Percentiles rank a stretch among this genome's conserved stretches.
Evolutionary conservation across 2,329 filamentous ascomycete genomes (phyloP).

Genomic region (Neoarthrinium moseri): DNA sequence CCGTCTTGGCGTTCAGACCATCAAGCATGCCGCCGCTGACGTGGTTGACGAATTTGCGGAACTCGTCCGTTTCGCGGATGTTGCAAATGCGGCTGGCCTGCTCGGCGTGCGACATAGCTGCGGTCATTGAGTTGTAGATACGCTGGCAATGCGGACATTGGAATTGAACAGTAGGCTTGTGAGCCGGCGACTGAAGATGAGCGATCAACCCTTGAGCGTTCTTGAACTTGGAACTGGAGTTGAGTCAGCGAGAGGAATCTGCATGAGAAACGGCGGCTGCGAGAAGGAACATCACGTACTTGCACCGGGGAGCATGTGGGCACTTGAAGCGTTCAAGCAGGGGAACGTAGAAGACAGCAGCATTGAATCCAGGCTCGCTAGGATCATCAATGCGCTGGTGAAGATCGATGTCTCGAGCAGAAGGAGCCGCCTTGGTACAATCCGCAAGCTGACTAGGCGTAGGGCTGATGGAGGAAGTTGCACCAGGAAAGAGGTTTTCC

Average conservation of each 20-base stretch:
- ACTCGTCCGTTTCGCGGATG: conserved; percentile 40
- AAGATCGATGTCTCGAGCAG: conserved; percentile 9
- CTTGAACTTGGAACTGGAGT: conserved; percentile 40
- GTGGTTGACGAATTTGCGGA: conserved; percentile 34
- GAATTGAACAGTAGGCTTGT: conserved; percentile 31
- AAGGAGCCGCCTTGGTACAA: conserved; percentile 5
- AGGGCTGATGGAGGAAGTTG: conserved; percentile 16
- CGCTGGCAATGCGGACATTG: conserved; percentile 45
- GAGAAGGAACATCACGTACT: conserved; percentile 34
- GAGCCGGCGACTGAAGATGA: conserved; percentile 45
- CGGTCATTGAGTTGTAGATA: conserved; percentile 37
- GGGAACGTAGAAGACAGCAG: conserved; percentile 42
- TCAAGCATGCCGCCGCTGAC: conserved; percentile 38
- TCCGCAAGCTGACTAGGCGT: conserved; percentile 5
- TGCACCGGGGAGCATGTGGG: conserved; percentile 47
- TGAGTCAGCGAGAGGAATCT: conserved; percentile 3
- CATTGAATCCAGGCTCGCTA: conserved; percentile 42
- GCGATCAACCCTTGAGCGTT: conserved; percentile 26
- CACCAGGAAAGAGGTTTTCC: conserved; percentile 25
- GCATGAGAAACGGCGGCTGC: neutral
- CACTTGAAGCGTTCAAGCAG: conserved; percentile 49
- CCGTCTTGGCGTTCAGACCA: conserved; percentile 6
- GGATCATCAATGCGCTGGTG: conserved; percentile 39
- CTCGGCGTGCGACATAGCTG: conserved; percentile 50
- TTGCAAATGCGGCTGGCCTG: conserved; percentile 38